Base-by-base conservation (phyloP, 2,329 filamentous ascomycete genomes). In the Neonectria faginata region DNA sequence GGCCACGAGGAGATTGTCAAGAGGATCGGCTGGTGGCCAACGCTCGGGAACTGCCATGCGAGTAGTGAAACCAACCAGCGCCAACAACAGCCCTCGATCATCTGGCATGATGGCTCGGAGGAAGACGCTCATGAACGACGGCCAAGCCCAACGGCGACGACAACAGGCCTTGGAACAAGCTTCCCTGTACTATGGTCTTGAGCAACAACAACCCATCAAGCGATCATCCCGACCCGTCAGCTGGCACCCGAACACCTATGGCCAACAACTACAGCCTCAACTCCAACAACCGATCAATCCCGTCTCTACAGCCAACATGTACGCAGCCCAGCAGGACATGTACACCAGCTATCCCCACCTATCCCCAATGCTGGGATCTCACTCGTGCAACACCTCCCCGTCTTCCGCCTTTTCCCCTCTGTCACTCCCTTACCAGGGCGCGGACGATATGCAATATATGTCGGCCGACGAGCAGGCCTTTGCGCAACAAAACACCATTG, bases 201-300 rank as follows among this genome's bases (percentile, higher is more conserved):
- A 70, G 39, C 65, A 67, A 39, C 59, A 67, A 31, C 66, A 70
- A 62, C 36, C 69, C 47, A 39, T 36, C 33, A 61, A 67, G 39
- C 77, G 79, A 73, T 78, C 83, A 42, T 79, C 79, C 57, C 86
- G 91, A 45, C 91, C 91, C 6, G 82, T 92, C 50, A 93, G 91
- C 82, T 94, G 92, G 92, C 92, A 94, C 76, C 90, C 91, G 3
- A 86, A 86, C 22, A 86, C 89, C 10, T 83, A 86, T 62, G 77
- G 81, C 20, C 77, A 76, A 48, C 69, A 76, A 73, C 75, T 79
- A 16, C 77, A 78, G 64, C 76, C 78, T 52, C 78, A 81, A 57
- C 73, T 77, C 45, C 80, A 80, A 20, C 76, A 78, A 61, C 62
- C 78, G 31, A 73, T 76, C 68, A 82, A 84, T 67, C 73, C 79